Conservation (phyloP, 2,329 filamentous ascomycete species). For the Tolypocladium capitatum region DNA sequence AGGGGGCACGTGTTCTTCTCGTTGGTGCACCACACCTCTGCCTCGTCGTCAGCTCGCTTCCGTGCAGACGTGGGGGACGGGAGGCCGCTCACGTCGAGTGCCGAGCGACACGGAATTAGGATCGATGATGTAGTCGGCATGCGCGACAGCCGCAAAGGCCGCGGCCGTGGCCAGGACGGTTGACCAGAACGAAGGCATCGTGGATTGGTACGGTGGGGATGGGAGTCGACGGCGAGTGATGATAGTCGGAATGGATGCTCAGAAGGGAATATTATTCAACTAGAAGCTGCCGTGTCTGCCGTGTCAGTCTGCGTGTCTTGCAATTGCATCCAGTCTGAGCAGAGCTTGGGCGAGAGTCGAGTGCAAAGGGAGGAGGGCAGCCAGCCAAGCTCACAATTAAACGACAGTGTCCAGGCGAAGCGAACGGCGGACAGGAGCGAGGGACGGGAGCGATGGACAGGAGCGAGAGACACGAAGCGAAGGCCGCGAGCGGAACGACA, state of each 20-base stretch:
- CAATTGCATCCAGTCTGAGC: background rate
- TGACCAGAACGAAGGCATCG: constrained; percentile 43
- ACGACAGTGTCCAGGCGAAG: background rate
- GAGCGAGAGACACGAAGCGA: background rate
- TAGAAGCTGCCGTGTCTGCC: background rate
- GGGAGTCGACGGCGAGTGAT: background rate
- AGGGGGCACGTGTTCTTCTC: constrained; percentile 53
- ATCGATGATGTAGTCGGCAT: constrained; percentile 47
- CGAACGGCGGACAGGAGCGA: no score
- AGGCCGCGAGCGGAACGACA: background rate
- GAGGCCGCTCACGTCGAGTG: constrained; percentile 32
- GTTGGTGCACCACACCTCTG: constrained; percentile 51
- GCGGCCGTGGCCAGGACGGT: constrained; percentile 40
- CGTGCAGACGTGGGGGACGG: background rate
- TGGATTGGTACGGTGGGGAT: constrained; percentile 4
- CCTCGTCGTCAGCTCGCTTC: constrained; percentile 8
- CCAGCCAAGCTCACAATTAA: background rate
- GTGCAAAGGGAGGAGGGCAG: background rate
- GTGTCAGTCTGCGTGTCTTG: background rate
- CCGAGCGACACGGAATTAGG: constrained; percentile 43
- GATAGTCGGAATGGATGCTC: background rate
- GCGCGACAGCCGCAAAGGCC: constrained; percentile 37
- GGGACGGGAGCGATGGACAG: background rate
- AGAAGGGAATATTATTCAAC: background rate
- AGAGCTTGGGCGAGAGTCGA: background rate